phyloP scores from a whole-genome alignment of 169 alveolate species.

The Sarcocystis neurona region DNA sequence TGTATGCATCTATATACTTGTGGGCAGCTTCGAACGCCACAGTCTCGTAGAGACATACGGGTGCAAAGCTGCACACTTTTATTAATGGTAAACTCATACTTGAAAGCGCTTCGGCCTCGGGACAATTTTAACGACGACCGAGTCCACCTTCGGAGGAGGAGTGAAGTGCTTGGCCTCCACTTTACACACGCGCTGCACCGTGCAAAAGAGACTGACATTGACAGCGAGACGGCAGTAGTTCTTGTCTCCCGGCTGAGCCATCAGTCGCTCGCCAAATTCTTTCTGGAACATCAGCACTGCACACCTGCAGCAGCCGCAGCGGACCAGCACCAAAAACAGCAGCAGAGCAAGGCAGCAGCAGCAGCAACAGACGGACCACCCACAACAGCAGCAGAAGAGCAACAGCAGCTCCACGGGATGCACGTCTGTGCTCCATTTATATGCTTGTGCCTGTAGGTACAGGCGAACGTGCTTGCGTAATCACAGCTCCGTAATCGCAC shows the following conservation, averaged over 20 bases:
- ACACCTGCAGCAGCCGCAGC: slow-evolving; percentile 75
- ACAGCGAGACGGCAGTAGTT: slow-evolving; percentile 97
- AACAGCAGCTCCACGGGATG: no score
- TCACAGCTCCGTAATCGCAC: no score
- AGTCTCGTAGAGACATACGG: no score
- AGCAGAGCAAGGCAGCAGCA: not conserved
- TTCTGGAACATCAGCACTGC: slow-evolving; percentile 99
- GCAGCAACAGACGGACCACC: no score
- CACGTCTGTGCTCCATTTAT: no score
- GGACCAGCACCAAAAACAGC: not conserved
- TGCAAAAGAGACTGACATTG: slow-evolving; percentile 84
- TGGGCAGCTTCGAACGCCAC: no score
- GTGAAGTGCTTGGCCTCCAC: slow-evolving; percentile 96
- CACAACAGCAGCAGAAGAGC: no score
- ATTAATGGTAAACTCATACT: no score
- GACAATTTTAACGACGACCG: slow-evolving; percentile 96
- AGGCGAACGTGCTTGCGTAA: no score
- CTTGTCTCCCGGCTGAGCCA: slow-evolving; percentile 93
- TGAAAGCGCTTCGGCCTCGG: slow-evolving; percentile 93
- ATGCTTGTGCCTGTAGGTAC: no score
- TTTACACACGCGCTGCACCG: slow-evolving; percentile 90
- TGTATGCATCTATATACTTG: no score
- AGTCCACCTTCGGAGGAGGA: slow-evolving; percentile 99
- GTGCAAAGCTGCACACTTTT: no score
- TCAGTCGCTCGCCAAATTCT: slow-evolving; percentile 98